Conservation (phyloP, 116 monocot genomes). For the Posidonia oceanica region DNA sequence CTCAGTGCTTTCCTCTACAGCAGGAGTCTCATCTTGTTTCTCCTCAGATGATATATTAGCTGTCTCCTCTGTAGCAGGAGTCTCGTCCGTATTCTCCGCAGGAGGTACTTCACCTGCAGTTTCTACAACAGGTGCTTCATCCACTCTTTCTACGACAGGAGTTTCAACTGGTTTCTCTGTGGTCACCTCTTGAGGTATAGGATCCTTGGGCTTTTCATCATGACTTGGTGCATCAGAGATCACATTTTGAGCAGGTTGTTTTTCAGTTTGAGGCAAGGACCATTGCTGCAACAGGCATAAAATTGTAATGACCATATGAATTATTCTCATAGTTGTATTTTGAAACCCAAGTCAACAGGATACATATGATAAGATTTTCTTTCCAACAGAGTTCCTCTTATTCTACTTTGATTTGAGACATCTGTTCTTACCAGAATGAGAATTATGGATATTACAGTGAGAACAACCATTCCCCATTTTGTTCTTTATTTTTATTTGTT, state of each 20-base stretch:
- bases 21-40: neutral
- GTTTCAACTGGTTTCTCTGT: neutral
- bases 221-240: too few species aligned
- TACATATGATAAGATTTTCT: too few species aligned
- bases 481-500: too few species aligned
- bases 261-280: neutral
- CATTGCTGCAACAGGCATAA: neutral
- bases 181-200: too few species aligned
- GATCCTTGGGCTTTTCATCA: neutral
- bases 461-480: too few species aligned
- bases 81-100: constrained; percentile 11
- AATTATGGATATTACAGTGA: too few species aligned
- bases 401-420: too few species aligned
- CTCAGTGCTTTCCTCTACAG: constrained; percentile 15
- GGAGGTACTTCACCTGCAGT: constrained; percentile 8
- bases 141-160: neutral
- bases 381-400: too few species aligned
- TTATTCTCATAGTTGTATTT: too few species aligned
- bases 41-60: neutral
- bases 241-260: neutral
- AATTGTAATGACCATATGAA: neutral
- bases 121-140: constrained; percentile 1
- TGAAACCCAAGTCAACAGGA: too few species aligned
- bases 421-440: too few species aligned
- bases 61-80: constrained; percentile 14